A percentile compares a stretch with the other conserved stretches of the same genome.
phyloP scores from a whole-genome alignment of 2,329 filamentous ascomycete genomes.

The Colletotrichum tabaci region DNA sequence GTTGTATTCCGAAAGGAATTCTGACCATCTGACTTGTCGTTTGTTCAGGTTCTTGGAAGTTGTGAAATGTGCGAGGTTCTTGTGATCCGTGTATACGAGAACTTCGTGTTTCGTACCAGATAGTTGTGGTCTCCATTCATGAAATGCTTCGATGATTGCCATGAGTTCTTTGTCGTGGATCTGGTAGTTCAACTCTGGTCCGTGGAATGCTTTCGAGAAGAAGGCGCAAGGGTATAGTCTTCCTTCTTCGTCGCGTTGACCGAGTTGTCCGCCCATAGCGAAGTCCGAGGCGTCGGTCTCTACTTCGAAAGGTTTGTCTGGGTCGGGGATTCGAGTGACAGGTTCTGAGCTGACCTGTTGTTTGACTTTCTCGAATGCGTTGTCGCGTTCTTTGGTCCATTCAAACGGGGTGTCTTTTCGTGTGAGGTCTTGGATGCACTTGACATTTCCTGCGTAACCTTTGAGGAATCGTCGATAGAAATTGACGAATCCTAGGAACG shows the following conservation, averaged over 20 bases:
- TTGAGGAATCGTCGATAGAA: neutral
- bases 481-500: neutral
- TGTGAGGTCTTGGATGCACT: neutral
- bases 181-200: neutral
- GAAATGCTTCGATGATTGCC: constrained; percentile 15
- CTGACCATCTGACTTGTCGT: no score
- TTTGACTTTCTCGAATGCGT: no score
- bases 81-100: no score
- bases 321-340: no score
- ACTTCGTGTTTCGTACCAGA: no score
- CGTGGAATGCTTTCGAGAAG: neutral
- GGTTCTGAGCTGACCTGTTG: no score
- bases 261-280: neutral
- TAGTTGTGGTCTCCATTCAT: constrained; percentile 13
- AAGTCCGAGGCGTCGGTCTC: constrained; percentile 12
- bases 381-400: no score
- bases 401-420: no score
- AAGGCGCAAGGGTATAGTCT: neutral
- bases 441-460: neutral
- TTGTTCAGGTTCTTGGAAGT: no score
- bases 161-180: constrained; percentile 4
- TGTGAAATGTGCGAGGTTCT: no score
- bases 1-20: no score
- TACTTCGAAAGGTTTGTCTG: no score
- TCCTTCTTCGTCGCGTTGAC: constrained; percentile 16